phyloP scores from a whole-genome alignment of 2,329 filamentous ascomycete genomes.

The Lachnellula suecica region DNA sequence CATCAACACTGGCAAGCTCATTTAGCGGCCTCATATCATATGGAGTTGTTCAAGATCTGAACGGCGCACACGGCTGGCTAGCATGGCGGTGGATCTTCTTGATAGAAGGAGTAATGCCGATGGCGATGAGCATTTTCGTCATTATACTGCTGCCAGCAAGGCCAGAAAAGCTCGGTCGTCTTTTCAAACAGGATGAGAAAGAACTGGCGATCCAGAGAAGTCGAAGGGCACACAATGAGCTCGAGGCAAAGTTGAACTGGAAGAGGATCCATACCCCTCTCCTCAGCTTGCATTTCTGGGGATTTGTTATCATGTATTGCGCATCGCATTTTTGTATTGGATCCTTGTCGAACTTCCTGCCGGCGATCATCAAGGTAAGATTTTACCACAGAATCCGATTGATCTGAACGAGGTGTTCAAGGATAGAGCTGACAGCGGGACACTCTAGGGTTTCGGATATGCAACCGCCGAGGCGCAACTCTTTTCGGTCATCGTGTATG shows the following conservation, averaged over 20 bases:
- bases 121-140: not conserved
- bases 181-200: not conserved
- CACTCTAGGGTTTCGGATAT: too few relatives aligned
- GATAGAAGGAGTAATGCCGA: not conserved
- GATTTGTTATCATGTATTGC: too few relatives aligned
- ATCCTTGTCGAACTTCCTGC: too few relatives aligned
- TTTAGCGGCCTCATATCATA: not conserved
- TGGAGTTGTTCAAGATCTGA: not conserved
- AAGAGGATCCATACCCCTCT: not conserved
- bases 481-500: too few relatives aligned
- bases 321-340: too few relatives aligned
- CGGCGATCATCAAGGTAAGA: too few relatives aligned
- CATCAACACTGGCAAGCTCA: not conserved
- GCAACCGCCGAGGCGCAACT: too few relatives aligned
- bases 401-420: too few relatives aligned
- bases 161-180: not conserved
- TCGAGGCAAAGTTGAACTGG: not conserved
- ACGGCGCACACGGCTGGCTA: not conserved
- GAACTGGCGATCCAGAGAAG: not conserved
- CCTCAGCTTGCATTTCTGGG: too few relatives aligned
- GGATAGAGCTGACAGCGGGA: too few relatives aligned
- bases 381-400: too few relatives aligned
- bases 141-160: not conserved
- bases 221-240: not conserved
- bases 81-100: not conserved